Conservation (phyloP, 2,329 filamentous ascomycete species). For the Penicillium occitanis region DNA sequence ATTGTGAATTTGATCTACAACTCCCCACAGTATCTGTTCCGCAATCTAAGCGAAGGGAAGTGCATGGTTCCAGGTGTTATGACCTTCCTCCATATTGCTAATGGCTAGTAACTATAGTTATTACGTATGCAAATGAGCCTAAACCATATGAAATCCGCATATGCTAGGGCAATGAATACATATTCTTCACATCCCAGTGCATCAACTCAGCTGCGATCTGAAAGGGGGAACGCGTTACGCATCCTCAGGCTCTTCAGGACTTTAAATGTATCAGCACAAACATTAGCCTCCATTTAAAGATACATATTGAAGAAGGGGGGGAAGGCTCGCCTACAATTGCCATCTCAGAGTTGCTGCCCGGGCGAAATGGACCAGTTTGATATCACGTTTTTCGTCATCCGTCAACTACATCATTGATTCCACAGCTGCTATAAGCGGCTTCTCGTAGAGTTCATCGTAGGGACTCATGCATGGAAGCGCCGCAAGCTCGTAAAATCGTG, state of each 20-base stretch:
- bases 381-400: constrained; percentile 27
- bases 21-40: background rate
- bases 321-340: constrained; percentile 22
- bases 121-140: background rate
- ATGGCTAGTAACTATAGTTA: background rate
- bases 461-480: constrained; percentile 24
- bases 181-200: background rate
- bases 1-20: background rate
- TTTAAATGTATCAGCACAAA: background rate
- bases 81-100: background rate
- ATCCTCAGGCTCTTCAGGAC: constrained; percentile 16
- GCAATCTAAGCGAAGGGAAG: background rate
- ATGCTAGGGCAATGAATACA: background rate
- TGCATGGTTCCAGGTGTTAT: background rate
- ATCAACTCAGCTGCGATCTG: background rate
- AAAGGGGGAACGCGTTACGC: background rate
- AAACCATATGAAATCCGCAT: background rate
- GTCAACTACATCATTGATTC: constrained; percentile 24
- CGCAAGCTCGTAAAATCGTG: constrained; percentile 28
- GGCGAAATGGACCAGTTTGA: constrained; percentile 24
- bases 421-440: constrained; percentile 22
- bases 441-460: constrained; percentile 24
- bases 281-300: constrained; percentile 15
- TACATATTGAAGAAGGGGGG: background rate
- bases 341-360: constrained; percentile 25